Evolutionary conservation across 768 basidiomycete species (phyloP), one percentile per base, ranked within the genome.

Genomic region (Calocybe cyanea): DNA sequence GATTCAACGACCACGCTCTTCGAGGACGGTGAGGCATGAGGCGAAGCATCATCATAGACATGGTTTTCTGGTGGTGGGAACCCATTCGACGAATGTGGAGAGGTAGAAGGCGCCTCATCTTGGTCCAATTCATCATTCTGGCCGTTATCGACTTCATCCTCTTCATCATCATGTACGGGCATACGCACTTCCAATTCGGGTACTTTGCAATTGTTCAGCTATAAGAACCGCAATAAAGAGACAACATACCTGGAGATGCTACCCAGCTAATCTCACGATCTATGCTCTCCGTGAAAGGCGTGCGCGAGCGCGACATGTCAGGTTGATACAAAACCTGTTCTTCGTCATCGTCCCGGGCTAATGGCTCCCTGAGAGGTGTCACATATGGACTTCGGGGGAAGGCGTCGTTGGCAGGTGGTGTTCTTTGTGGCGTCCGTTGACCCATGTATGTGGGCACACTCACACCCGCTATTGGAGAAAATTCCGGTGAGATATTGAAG

Each of bases 241-340:
- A 32, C 33, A 34, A 68, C 78, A 54, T 55, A 87, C 87, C 81
- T 59, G 76, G 83, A 38, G 81, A 78, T 33, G 84, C 86, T 30
- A 87, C 70, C 87, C 87, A 91, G 56, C 87, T 91, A 36, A 81
- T 79, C 54, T 81, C 76, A 52, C 83, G 72, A 23, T 80, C 77
- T 23, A 63, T 71, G 39, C 66, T 69, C 40, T 76, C 71, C 28
- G 62, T 57, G 43, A 74, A 77, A n/a, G 75, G 71, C 11, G 75
- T 74, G 31, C 75, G 73, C 28, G 67, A 60, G 49, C 72, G 67
- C 49, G 70, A 66, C 11, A 72, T 76, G 54, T 82, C 81, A 34
- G 78, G 76, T 37, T 76, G 73, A 58, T 78, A 85, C 23, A 85
- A 59, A 20, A 87, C 80, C 55, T 81, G 73, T 46, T 88, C 85